Evolutionary conservation across 2,329 filamentous ascomycete genomes (phyloP).

Genomic region (Penicillium sp.): DNA sequence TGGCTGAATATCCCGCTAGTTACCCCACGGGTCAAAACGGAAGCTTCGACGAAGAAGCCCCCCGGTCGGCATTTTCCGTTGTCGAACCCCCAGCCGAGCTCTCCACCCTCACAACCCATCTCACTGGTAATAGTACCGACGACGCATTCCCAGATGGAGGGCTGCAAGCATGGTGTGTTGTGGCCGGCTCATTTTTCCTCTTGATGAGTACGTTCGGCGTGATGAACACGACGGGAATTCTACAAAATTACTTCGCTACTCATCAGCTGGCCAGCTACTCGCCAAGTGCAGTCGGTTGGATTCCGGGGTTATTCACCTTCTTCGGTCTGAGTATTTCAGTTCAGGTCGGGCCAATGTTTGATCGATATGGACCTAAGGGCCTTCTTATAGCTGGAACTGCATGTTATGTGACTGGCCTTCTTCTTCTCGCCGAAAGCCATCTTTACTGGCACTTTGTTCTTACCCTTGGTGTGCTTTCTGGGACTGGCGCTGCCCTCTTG

Average conservation of each 20-base stretch:
- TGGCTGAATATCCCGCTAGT: neutral
- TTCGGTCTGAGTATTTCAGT: slow-evolving; percentile 40
- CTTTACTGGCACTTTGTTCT: slow-evolving; percentile 45
- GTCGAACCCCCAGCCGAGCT: slow-evolving; percentile 15
- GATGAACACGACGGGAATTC: slow-evolving; percentile 44
- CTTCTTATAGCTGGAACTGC: slow-evolving; percentile 36
- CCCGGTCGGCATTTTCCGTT: slow-evolving; percentile 15
- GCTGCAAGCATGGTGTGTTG: slow-evolving; percentile 30
- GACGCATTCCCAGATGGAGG: slow-evolving; percentile 31
- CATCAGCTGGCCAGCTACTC: slow-evolving; percentile 41
- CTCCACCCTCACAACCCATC: slow-evolving; percentile 16
- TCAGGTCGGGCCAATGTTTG: slow-evolving; percentile 45
- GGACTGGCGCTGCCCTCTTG: slow-evolving; percentile 30
- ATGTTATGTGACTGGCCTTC: slow-evolving; percentile 35
- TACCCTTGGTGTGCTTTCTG: slow-evolving; percentile 33
- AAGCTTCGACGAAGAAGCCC: slow-evolving; percentile 11
- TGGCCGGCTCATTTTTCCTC: slow-evolving; percentile 32
- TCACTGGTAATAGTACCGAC: slow-evolving; percentile 13
- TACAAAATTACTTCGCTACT: slow-evolving; percentile 41
- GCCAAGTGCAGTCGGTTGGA: slow-evolving; percentile 44
- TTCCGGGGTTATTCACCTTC: slow-evolving; percentile 43
- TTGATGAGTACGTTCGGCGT: slow-evolving; percentile 39
- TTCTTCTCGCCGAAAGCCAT: slow-evolving; percentile 42
- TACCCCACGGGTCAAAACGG: neutral
- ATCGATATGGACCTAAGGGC: slow-evolving; percentile 40